Percentiles rank a stretch among this genome's conserved stretches.
These are phyloP conservation scores for Aspergillus floridensis DNA, from an alignment of 2,329 filamentous ascomycete genomes.

Conservation along the genomic window DNA sequence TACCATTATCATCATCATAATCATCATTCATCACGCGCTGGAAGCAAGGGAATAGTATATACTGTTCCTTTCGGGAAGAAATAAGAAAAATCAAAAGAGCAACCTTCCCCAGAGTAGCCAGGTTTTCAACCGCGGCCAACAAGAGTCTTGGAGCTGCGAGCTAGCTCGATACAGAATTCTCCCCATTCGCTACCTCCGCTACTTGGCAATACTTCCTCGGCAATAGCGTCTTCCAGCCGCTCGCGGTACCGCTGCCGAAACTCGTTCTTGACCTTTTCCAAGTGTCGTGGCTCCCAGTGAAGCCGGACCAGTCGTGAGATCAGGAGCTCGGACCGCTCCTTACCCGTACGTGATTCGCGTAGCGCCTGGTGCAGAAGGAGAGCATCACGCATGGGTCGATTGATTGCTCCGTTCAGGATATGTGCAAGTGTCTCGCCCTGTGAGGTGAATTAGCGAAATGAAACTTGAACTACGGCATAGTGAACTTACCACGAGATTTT, in stretches of 20 bases:
- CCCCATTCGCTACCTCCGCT: slow-evolving; percentile 61
- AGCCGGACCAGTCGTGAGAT: slow-evolving; percentile 83
- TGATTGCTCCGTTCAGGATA: slow-evolving; percentile 94
- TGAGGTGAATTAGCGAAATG: slow-evolving; percentile 3
- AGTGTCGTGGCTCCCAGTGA: slow-evolving; percentile 86
- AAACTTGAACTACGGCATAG: not conserved
- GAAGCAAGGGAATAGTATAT: not conserved
- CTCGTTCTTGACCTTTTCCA: slow-evolving; percentile 74
- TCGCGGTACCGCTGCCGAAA: slow-evolving; percentile 75
- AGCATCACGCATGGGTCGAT: slow-evolving; percentile 88
- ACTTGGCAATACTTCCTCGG: slow-evolving; percentile 66
- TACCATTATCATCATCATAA: not conserved
- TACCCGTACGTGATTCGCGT: slow-evolving; percentile 65
- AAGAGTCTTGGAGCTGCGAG: slow-evolving; percentile 32
- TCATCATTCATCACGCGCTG: not conserved
- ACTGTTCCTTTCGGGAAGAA: not conserved
- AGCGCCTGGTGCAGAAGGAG: slow-evolving; percentile 89
- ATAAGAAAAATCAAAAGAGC: not conserved
- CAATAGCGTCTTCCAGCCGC: slow-evolving; percentile 73
- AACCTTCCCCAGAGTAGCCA: not conserved
- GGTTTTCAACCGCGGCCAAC: slow-evolving; percentile 2
- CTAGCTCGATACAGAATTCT: slow-evolving; percentile 68
- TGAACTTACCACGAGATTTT: slow-evolving; percentile 80
- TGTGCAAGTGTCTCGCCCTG: slow-evolving; percentile 93
- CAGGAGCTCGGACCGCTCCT: slow-evolving; percentile 79